phyloP scores from a whole-genome alignment of 768 basidiomycete species.

The Lentinus brumalis region DNA sequence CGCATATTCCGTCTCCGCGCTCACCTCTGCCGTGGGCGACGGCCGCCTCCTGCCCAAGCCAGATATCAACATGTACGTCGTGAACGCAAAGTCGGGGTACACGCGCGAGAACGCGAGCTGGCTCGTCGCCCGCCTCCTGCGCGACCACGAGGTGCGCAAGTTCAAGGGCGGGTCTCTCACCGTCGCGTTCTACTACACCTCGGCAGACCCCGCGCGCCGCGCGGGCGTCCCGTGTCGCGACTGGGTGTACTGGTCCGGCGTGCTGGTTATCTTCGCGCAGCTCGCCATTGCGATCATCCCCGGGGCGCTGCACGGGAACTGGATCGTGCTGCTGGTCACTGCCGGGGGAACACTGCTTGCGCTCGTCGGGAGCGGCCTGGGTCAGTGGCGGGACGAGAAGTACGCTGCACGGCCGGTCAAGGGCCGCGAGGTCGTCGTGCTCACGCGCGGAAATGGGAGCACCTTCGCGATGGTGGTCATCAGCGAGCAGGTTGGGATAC shows the following conservation, averaged over 20 bases:
- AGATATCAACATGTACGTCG: conserved; percentile 25
- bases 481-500: conserved; percentile 28
- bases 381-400: conserved; percentile 35
- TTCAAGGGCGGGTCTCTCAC: conserved; percentile 22
- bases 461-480: conserved; percentile 33
- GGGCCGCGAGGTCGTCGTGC: conserved; percentile 27
- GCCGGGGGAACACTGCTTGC: conserved; percentile 30
- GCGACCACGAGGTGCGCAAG: conserved; percentile 26
- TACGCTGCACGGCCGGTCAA: conserved; percentile 28
- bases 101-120: conserved; percentile 30
- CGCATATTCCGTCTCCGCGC: conserved; percentile 31
- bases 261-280: conserved; percentile 29
- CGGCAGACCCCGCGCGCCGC: not conserved
- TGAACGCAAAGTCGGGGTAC: conserved; percentile 29
- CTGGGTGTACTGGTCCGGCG: conserved; percentile 31
- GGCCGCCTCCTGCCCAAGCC: conserved; percentile 31
- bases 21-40: conserved; percentile 28
- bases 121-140: conserved; percentile 33
- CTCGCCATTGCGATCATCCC: conserved; percentile 33
- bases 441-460: conserved; percentile 35
- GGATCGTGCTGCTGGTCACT: conserved; percentile 34
- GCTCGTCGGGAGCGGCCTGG: conserved; percentile 26
- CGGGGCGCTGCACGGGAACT: conserved; percentile 27
- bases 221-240: conserved; percentile 29
- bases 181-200: conserved; percentile 25